Evolutionary conservation across 176 grass and related monocot genomes (phyloP).

Genomic region (Oryza rufipogon): DNA sequence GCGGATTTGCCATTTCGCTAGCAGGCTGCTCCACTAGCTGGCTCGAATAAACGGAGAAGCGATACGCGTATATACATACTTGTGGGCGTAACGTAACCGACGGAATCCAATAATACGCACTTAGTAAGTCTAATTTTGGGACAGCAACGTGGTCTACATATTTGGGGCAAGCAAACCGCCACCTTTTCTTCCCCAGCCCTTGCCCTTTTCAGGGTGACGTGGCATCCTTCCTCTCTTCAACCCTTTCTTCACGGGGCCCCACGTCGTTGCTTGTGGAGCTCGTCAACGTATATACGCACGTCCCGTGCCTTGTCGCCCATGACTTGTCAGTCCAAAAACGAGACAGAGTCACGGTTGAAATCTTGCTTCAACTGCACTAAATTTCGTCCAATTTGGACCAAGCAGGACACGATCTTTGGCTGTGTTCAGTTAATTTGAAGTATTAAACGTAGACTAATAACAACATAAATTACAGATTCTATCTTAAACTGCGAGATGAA

Average conservation of each 20-base stretch:
- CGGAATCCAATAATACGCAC: background rate
- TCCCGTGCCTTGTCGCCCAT: background rate
- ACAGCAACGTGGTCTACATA: background rate
- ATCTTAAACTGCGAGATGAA: too few relatives aligned
- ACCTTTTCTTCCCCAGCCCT: background rate
- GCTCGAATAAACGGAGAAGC: too few relatives aligned
- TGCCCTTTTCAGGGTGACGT: background rate
- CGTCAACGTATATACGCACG: background rate
- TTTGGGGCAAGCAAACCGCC: background rate
- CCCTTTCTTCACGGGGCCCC: background rate
- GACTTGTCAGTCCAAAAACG: background rate
- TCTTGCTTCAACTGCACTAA: too few relatives aligned
- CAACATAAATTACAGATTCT: too few relatives aligned
- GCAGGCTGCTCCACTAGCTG: too few relatives aligned
- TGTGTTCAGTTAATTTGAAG: too few relatives aligned
- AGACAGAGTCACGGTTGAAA: too few relatives aligned
- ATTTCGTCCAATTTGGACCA: too few relatives aligned
- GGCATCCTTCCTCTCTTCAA: background rate
- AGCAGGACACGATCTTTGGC: too few relatives aligned
- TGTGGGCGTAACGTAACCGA: background rate
- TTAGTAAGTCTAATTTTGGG: background rate
- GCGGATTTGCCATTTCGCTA: too few relatives aligned
- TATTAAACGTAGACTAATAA: too few relatives aligned
- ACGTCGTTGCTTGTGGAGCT: background rate
- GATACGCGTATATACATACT: too few relatives aligned